Evolutionary conservation across 2,329 filamentous ascomycete species (phyloP).

Genomic region (Hansfordia pulvinata): DNA sequence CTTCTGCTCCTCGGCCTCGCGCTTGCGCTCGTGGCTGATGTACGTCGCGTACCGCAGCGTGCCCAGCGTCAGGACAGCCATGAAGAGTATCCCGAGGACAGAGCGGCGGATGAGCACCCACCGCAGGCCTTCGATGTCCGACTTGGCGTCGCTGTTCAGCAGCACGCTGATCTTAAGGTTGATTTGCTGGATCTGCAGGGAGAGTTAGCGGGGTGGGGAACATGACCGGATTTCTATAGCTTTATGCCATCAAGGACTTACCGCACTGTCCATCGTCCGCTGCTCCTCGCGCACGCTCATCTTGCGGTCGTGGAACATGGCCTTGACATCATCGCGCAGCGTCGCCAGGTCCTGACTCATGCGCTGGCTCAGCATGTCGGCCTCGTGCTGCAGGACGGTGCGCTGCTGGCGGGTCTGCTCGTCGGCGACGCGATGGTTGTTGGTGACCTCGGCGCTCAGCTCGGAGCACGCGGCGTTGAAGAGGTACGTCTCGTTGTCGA

Average conservation of each 20-base stretch:
- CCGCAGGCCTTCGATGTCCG: slow-evolving; percentile 78
- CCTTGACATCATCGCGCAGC: slow-evolving; percentile 83
- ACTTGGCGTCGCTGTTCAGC: slow-evolving; percentile 81
- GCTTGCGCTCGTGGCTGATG: slow-evolving; percentile 33
- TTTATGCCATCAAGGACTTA: slow-evolving; percentile 23
- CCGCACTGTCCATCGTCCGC: slow-evolving; percentile 66
- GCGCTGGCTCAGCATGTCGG: slow-evolving; percentile 80
- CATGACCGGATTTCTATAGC: too few species aligned
- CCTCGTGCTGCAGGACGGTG: slow-evolving; percentile 79
- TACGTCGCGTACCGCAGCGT: slow-evolving; percentile 48
- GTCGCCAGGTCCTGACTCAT: slow-evolving; percentile 71
- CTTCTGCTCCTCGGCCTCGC: slow-evolving; percentile 27
- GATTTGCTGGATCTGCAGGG: slow-evolving; percentile 66
- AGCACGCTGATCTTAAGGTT: slow-evolving; percentile 92
- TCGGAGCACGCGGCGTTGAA: slow-evolving; percentile 92
- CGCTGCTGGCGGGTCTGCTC: slow-evolving; percentile 75
- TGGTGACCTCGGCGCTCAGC: slow-evolving; percentile 73
- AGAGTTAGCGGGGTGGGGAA: slow-evolving; percentile 5
- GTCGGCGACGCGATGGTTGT: slow-evolving; percentile 60
- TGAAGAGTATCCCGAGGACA: slow-evolving; percentile 51
- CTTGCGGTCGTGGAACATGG: slow-evolving; percentile 90
- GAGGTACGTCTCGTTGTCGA: slow-evolving; percentile 91
- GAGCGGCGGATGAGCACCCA: slow-evolving; percentile 66
- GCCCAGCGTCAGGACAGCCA: slow-evolving; percentile 46
- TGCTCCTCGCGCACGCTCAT: slow-evolving; percentile 87